A percentile compares a stretch with the other conserved stretches of the same genome.
phyloP scores from a whole-genome alignment of 2,329 filamentous ascomycete genomes.

The Clarireedia sp. region DNA sequence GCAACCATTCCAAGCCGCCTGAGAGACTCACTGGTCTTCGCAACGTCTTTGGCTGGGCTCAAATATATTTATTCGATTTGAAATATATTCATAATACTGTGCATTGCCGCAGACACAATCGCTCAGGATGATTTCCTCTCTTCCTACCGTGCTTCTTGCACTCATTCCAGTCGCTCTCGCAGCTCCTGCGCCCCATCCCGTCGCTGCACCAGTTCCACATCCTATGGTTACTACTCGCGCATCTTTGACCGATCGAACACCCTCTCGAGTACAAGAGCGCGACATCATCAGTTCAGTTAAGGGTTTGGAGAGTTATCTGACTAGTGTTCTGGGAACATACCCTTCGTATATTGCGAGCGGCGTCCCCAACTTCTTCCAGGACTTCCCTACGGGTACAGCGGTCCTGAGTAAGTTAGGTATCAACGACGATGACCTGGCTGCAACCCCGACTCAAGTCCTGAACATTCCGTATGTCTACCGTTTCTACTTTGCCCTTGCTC shows the following conservation, averaged over 20 bases:
- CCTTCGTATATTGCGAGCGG: conserved; percentile 55
- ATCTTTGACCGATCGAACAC: conserved; percentile 31
- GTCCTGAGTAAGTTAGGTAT: conserved; percentile 57
- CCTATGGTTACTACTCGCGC: conserved; percentile 42
- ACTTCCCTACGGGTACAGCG: conserved; percentile 52
- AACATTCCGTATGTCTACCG: conserved; percentile 49
- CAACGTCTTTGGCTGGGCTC: too few species aligned
- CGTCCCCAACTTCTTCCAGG: conserved; percentile 59
- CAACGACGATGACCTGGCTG: conserved; percentile 47
- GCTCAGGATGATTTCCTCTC: neutral
- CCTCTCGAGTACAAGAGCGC: conserved; percentile 34
- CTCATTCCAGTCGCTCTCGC: conserved; percentile 21
- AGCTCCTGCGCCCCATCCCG: conserved; percentile 20
- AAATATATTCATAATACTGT: too few species aligned
- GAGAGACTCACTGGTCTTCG: too few species aligned
- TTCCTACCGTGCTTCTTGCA: conserved; percentile 14
- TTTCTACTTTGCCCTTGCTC: neutral
- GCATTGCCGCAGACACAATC: too few species aligned
- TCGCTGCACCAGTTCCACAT: conserved; percentile 28
- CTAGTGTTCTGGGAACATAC: conserved; percentile 45
- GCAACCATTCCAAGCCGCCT: neutral
- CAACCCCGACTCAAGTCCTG: conserved; percentile 60
- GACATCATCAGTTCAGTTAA: conserved; percentile 40
- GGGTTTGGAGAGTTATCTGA: conserved; percentile 42
- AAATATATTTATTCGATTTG: too few species aligned